Base-by-base conservation (phyloP, 768 basidiomycete genomes). In the Leccinum uliginosum region DNA sequence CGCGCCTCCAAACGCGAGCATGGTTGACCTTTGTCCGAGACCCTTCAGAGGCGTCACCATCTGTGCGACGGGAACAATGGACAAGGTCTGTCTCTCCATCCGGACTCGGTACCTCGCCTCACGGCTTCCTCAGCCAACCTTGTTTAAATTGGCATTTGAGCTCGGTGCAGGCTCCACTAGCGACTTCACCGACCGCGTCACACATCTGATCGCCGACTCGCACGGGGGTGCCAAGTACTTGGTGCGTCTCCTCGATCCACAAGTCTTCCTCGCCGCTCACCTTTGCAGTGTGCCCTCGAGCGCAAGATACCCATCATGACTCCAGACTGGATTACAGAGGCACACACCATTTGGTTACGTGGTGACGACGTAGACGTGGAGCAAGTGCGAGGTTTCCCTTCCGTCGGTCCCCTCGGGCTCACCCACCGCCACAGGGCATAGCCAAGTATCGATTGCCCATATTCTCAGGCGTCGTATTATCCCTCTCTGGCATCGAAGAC, bases 181-280 rank as follows among this genome's bases (percentile, higher is more conserved):
- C 30, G 86, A 90, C 50, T 85, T 96, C 59, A 98, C 93, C 0
- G 87, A 92, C 67, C 77, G 78, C 47, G 87, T 91, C n/a, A 95
- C 93, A 0, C 93, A 96, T 75, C 80, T 98, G 21, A 78, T 98
- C 43, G 91, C 93, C 0, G 74, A 72, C n/a, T 78, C 77, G n/a
- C 86, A 90, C 64, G 90, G 89, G 3, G 85, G 92, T 21, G 81
- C 87, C 12, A 98, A 98, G 66, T 96, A 97, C 68, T 75, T 68
- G 71, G 93, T 90, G 55, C 57, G 80, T 69, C 21, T 46, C 19
- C 40, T 55, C 50, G 51, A n/a, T 5, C 23, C 2, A 8, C 24
- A 1, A 7, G 9, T 5, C 17, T 48, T 45, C 35, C 21, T 51
- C 3, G 30, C 50, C 34, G 6, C 57, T 64, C 49, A 56, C 15